These are phyloP conservation scores for Vishniacozyma victoriae DNA, from an alignment of 768 basidiomycete genomes.

Conservation along the genomic window DNA sequence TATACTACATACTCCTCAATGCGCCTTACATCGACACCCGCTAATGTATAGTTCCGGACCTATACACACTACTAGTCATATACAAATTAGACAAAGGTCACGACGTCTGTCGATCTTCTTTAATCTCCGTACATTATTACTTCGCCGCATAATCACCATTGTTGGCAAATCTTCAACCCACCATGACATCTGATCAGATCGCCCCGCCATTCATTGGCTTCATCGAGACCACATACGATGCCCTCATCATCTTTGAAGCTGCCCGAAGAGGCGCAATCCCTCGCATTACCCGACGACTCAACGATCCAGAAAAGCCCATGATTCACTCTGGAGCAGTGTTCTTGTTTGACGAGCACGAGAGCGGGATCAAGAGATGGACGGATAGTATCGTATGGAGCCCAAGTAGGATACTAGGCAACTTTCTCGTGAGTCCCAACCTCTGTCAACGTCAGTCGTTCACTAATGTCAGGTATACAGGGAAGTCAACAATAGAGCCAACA, in stretches of 20 bases:
- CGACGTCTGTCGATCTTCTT: no score
- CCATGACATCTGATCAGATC: no score
- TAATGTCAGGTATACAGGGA: constrained; percentile 81
- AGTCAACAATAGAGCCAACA: constrained; percentile 63
- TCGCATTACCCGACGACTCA: constrained; percentile 81
- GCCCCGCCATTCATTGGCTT: constrained; percentile 91
- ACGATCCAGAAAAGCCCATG: constrained; percentile 86
- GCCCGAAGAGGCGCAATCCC: constrained; percentile 84
- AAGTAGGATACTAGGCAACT: constrained; percentile 86
- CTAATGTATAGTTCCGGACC: no score
- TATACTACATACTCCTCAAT: no score
- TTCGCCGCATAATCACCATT: no score
- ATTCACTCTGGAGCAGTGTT: constrained; percentile 91
- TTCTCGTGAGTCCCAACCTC: constrained; percentile 58
- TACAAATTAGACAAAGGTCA: no score
- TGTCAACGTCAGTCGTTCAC: no score
- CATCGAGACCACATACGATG: constrained; percentile 92
- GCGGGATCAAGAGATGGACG: constrained; percentile 93
- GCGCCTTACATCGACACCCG: no score
- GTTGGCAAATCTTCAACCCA: no score
- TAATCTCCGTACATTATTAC: no score
- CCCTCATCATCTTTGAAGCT: constrained; percentile 92
- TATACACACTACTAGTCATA: no score
- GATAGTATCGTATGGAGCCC: constrained; percentile 97
- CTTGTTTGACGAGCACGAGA: constrained; percentile 95